Conservation (phyloP, 2,329 filamentous ascomycete species). For the Aspergillus tubingensis region DNA sequence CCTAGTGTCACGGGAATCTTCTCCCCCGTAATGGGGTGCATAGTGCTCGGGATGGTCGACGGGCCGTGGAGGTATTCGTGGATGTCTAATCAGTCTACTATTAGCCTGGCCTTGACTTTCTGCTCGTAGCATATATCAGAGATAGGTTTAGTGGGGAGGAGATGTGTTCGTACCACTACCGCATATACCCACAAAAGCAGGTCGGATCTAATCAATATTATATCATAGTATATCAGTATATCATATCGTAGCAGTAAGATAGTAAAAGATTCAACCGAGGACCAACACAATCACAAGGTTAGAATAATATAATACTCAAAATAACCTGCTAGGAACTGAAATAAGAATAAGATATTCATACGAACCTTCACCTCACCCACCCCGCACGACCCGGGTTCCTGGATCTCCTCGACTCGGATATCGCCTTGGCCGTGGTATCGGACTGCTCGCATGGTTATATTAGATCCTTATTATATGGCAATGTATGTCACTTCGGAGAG, state of each 20-base stretch:
- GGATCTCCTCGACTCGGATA: constrained; percentile 38
- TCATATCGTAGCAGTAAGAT: no score
- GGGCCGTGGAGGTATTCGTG: constrained; percentile 56
- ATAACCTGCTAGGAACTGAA: no score
- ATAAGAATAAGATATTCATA: background rate
- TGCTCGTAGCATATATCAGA: background rate
- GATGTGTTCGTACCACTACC: constrained; percentile 28
- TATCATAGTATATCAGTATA: background rate
- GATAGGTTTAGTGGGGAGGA: background rate
- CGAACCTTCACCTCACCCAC: constrained; percentile 52
- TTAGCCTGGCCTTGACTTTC: background rate
- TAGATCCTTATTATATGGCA: background rate
- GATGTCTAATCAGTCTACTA: constrained; percentile 37
- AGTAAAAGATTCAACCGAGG: no score
- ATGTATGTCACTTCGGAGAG: no score
- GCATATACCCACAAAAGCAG: constrained; percentile 40
- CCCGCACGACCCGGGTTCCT: constrained; percentile 41
- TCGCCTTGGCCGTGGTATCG: constrained; percentile 40
- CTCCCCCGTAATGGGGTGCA: constrained; percentile 61
- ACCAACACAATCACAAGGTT: background rate
- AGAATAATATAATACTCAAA: no score
- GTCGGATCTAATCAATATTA: constrained; percentile 22
- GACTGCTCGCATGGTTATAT: constrained; percentile 30
- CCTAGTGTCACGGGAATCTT: constrained; percentile 62
- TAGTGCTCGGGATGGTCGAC: constrained; percentile 51